Conservation (phyloP, 2,329 filamentous ascomycete species). For the Penicillium sp. region DNA sequence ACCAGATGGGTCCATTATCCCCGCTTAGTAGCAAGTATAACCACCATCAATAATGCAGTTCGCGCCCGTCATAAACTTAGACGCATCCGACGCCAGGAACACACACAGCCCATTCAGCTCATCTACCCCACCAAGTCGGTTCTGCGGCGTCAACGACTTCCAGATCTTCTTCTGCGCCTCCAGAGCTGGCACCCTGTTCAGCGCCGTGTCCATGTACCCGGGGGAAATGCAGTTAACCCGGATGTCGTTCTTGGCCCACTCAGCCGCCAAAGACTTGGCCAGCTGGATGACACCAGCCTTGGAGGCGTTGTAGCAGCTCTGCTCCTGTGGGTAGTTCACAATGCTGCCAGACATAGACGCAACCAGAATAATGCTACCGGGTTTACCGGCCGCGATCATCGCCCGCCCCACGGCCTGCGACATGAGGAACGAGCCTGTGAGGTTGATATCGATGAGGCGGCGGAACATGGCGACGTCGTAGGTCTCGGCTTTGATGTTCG, state of each 20-base stretch:
- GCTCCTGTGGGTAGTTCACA: constrained; percentile 69
- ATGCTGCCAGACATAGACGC: constrained; percentile 71
- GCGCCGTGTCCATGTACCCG: constrained; percentile 37
- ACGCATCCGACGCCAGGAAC: constrained; percentile 76
- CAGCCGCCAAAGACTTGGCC: constrained; percentile 76
- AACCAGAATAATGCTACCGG: constrained; percentile 69
- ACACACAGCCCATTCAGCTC: constrained; percentile 80
- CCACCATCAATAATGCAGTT: constrained; percentile 74
- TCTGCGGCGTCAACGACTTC: constrained; percentile 75
- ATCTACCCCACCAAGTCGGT: constrained; percentile 66
- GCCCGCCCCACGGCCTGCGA: constrained; percentile 5
- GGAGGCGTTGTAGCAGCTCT: constrained; percentile 79
- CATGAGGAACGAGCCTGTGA: constrained; percentile 7
- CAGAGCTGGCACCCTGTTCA: constrained; percentile 58
- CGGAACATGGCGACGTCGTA: constrained; percentile 9
- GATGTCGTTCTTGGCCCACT: constrained; percentile 68
- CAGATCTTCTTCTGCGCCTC: constrained; percentile 53
- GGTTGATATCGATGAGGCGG: constrained; percentile 8
- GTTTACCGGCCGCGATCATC: constrained; percentile 50
- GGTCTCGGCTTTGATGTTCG: constrained; percentile 8
- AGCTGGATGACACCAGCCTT: constrained; percentile 80
- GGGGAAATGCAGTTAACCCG: constrained; percentile 56
- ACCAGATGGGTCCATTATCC: too few species aligned
- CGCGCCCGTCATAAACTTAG: constrained; percentile 72
- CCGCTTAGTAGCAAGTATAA: constrained; percentile 48